Base-by-base conservation (phyloP, 345 rosid genomes). In the Kandelia obovata region DNA sequence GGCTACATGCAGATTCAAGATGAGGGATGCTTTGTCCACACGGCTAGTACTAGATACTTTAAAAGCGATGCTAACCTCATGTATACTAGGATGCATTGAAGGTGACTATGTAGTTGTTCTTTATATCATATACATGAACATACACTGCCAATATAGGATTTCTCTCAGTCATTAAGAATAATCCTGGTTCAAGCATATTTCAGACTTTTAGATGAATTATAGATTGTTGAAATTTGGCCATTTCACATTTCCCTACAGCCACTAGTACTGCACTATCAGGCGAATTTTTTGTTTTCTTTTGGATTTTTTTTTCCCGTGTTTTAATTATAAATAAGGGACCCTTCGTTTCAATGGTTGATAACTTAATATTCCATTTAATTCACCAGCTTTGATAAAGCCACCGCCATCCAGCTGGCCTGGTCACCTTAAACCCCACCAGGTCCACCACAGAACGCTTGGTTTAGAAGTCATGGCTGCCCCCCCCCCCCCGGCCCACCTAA, bases 21-120 rank as follows among this genome's bases (percentile, higher is more conserved):
- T 51, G 5, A 6, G 51, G 6, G 70, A 67, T 52, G 0, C 79
- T 69, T 69, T 28, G 28, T 37, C 71, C 62, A 61, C 80, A 77
- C 79, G 82, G 39, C 52, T 59, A 27, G 58, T 34, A 26, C 66
- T 62, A 75, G 30, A 62, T 11, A 3, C 46, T 30, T 27, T 34
- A 6, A 19, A 66, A 60, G 30, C 21, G 63, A 62, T 58, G 66
- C 31, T 43, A 58, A 55, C 30, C 28, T 53, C 73, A 3, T 9
- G 30, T 46, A 37, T 32, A 10, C 32, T 51, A 35, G 30, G 49
- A 31, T 28, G 34, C 58, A 34, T 68, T 73, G 74, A 65, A 53
- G 25, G 25, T 13, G 74, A 75, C 70, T 61, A 6, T 69, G 43
- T 37, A 35, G 65, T 37, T 68, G 78, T 59, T 59, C 64, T 70